Percentiles rank a stretch among this genome's conserved stretches.
Evolutionary conservation across 2,329 filamentous ascomycete genomes (phyloP).

Genomic region (Rhynchosporium agropyri): DNA sequence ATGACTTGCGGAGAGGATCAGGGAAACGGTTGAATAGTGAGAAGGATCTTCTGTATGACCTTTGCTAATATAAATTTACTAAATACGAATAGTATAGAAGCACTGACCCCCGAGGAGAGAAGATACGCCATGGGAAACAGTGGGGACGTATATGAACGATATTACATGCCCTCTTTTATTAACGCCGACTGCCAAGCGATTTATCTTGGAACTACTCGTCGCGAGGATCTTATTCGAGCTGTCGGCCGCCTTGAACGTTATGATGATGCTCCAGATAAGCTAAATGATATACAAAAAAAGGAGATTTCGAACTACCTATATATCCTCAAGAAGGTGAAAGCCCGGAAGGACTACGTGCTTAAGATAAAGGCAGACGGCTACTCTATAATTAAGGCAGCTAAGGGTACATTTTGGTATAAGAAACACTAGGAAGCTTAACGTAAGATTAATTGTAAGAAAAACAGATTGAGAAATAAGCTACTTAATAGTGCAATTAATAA

Average conservation of each 20-base stretch:
- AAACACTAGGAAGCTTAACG: conserved; percentile 28
- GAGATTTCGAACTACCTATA: conserved; percentile 8
- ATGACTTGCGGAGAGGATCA: no score
- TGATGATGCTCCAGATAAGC: conserved; percentile 2
- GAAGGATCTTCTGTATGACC: no score
- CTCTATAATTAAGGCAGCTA: conserved; percentile 30
- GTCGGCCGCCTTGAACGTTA: conserved; percentile 10
- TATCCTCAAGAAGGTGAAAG: conserved; percentile 6
- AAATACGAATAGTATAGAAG: conserved; percentile 29
- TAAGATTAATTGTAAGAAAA: conserved; percentile 31
- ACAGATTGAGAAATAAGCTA: conserved; percentile 25
- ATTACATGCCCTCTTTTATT: conserved; percentile 34
- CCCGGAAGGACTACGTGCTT: conserved; percentile 1
- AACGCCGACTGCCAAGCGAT: conserved; percentile 32
- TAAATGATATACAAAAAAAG: conserved; percentile 7
- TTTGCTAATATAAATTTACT: no score
- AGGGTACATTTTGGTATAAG: conserved; percentile 17
- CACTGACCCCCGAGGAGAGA: conserved; percentile 31
- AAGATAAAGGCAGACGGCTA: conserved; percentile 9
- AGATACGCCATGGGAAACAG: conserved; percentile 31
- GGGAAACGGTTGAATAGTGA: no score
- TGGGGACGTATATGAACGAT: conserved; percentile 28
- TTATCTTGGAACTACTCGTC: conserved; percentile 28
- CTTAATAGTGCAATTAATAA: conserved; percentile 33
- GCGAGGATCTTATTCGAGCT: conserved; percentile 22